These are phyloP conservation scores for Candida krabiensis DNA, from an alignment of 805 yeast genomes.

Conservation along the genomic window DNA sequence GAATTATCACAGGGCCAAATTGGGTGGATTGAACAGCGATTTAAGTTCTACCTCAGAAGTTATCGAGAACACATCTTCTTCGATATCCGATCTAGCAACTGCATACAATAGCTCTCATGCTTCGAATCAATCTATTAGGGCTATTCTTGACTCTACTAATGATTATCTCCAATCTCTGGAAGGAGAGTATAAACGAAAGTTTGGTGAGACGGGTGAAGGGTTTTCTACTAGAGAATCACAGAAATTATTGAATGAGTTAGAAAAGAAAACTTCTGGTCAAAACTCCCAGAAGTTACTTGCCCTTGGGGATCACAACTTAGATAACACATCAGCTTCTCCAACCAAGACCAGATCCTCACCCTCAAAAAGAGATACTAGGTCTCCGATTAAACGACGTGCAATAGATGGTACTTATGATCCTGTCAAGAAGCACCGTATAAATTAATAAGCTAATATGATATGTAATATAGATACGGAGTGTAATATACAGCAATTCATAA, in stretches of 20 bases:
- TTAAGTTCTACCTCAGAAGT: not conserved
- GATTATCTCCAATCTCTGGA: conserved; percentile 5
- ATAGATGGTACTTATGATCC: too few species aligned
- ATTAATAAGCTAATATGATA: too few species aligned
- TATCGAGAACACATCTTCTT: not conserved
- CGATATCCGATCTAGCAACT: conserved; percentile 5
- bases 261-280: not conserved
- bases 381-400: too few species aligned
- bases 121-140: conserved; percentile 2
- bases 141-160: conserved; percentile 6
- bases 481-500: too few species aligned
- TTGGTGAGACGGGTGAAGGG: not conserved
- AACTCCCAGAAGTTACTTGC: too few species aligned
- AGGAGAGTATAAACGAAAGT: conserved; percentile 2
- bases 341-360: too few species aligned
- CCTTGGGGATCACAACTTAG: too few species aligned
- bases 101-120: conserved; percentile 6
- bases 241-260: conserved; percentile 3
- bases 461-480: too few species aligned
- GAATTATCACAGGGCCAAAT: conserved; percentile 15
- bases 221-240: conserved; percentile 1
- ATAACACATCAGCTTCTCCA: too few species aligned
- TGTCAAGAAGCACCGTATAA: too few species aligned
- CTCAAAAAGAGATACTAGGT: too few species aligned
- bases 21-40: conserved; percentile 6